phyloP scores from a whole-genome alignment of 2,329 filamentous ascomycete genomes.

The Plenodomus biglobosus region DNA sequence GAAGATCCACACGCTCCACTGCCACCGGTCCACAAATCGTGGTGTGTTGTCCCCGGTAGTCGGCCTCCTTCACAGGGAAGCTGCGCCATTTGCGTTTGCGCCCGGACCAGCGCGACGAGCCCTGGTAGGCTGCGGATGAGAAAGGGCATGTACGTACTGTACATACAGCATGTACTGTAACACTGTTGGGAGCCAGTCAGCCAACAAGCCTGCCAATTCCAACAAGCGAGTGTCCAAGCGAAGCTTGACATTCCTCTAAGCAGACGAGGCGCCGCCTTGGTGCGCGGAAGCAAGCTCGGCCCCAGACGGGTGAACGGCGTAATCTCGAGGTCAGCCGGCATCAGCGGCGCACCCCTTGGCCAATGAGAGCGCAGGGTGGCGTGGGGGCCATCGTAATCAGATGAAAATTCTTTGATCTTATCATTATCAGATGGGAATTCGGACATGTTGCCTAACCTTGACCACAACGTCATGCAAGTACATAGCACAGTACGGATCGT shows the following conservation, averaged over 20 bases:
- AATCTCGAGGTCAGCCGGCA: slow-evolving; percentile 29
- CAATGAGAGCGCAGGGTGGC: slow-evolving; percentile 12
- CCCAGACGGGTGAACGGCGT: slow-evolving; percentile 21
- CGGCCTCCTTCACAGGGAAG: slow-evolving; percentile 15
- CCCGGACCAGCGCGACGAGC: too few relatives aligned
- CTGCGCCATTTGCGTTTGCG: slow-evolving; percentile 3
- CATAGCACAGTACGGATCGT: too few relatives aligned
- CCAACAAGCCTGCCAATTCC: slow-evolving; percentile 1
- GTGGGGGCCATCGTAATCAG: slow-evolving; percentile 22
- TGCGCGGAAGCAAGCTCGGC: slow-evolving; percentile 26
- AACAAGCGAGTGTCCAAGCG: slow-evolving; percentile 13
- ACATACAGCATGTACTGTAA: too few relatives aligned
- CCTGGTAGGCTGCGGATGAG: too few relatives aligned
- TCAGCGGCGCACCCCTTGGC: slow-evolving; percentile 12
- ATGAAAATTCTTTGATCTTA: slow-evolving; percentile 33
- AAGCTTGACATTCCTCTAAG: slow-evolving; percentile 11
- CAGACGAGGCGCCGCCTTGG: slow-evolving; percentile 18
- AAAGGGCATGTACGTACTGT: too few relatives aligned
- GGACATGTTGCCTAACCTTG: background rate
- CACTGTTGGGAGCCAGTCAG: too few relatives aligned
- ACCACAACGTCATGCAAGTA: slow-evolving; percentile 2
- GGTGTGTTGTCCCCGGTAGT: slow-evolving; percentile 13
- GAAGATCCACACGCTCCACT: slow-evolving; percentile 12
- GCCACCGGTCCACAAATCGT: slow-evolving; percentile 3
- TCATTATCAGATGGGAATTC: slow-evolving; percentile 31